Evolutionary conservation across 2,329 filamentous ascomycete species (phyloP).

Genomic region (Colletotrichum coccodes): DNA sequence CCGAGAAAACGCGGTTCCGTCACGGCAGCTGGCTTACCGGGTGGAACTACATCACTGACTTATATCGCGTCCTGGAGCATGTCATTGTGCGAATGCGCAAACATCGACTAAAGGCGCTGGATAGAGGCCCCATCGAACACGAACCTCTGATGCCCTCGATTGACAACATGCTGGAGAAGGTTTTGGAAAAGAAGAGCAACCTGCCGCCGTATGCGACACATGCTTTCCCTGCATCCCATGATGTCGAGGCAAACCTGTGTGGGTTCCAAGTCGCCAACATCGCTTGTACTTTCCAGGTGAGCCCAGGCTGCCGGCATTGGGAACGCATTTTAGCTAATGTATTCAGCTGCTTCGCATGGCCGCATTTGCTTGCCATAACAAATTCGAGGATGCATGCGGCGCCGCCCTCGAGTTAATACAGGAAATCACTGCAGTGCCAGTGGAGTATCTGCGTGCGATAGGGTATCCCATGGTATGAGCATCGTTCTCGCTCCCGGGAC

Average conservation of each 20-base stretch:
- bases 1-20: slow-evolving; percentile 10
- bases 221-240: slow-evolving; percentile 14
- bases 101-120: slow-evolving; percentile 25
- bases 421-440: slow-evolving; percentile 28
- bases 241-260: slow-evolving; percentile 41
- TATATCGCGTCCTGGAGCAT: slow-evolving; percentile 67
- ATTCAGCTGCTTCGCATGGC: slow-evolving; percentile 30
- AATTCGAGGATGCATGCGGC: slow-evolving; percentile 31
- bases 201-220: slow-evolving; percentile 20
- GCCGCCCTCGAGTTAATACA: slow-evolving; percentile 29
- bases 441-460: slow-evolving; percentile 32
- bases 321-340: not conserved
- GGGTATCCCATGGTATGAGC: slow-evolving; percentile 32
- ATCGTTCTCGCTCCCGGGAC: too few relatives aligned
- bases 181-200: slow-evolving; percentile 17
- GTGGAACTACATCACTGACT: slow-evolving; percentile 67
- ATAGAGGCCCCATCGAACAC: slow-evolving; percentile 15
- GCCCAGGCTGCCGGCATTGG: not conserved
- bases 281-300: slow-evolving; percentile 43
- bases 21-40: slow-evolving; percentile 58
- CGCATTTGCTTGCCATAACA: slow-evolving; percentile 31
- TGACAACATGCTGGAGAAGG: slow-evolving; percentile 21
- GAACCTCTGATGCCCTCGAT: slow-evolving; percentile 26
- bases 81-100: slow-evolving; percentile 42
- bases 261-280: slow-evolving; percentile 50